Percentiles rank a stretch among this genome's conserved stretches.
phyloP scores from a whole-genome alignment of 352 stramenopile species.

The Globisporangium nagaii region DNA sequence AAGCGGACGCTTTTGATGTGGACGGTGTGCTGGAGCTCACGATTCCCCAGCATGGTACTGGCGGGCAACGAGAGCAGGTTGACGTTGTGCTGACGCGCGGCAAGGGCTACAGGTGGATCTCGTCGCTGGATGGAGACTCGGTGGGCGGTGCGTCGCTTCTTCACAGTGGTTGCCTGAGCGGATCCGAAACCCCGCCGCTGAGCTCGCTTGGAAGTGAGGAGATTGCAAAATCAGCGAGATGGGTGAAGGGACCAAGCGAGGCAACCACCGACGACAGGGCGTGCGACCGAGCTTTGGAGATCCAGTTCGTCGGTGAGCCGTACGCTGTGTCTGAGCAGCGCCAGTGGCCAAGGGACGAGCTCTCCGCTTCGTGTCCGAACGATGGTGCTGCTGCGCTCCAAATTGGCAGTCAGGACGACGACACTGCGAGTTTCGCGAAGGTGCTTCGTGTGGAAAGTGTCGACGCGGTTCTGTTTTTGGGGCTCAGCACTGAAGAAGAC shows the following conservation, averaged over 20 bases:
- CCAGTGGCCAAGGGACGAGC: not conserved
- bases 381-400: no score
- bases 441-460: conserved; percentile 6
- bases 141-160: not conserved
- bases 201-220: not conserved
- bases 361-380: not conserved
- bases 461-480: not conserved
- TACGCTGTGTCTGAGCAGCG: not conserved
- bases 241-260: not conserved
- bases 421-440: not conserved
- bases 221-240: not conserved
- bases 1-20: not conserved
- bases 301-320: conserved; percentile 3
- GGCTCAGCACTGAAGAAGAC: not conserved
- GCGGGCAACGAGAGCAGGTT: no score
- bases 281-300: not conserved
- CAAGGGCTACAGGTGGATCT: conserved; percentile 6
- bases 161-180: not conserved
- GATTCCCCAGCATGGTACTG: not conserved
- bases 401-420: not conserved
- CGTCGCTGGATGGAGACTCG: not conserved
- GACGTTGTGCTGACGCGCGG: not conserved
- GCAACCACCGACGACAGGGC: not conserved
- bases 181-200: not conserved
- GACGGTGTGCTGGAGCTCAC: not conserved